phyloP scores from a whole-genome alignment of 495 filamentous ascomycete genomes.

The Daldinia grandis region DNA sequence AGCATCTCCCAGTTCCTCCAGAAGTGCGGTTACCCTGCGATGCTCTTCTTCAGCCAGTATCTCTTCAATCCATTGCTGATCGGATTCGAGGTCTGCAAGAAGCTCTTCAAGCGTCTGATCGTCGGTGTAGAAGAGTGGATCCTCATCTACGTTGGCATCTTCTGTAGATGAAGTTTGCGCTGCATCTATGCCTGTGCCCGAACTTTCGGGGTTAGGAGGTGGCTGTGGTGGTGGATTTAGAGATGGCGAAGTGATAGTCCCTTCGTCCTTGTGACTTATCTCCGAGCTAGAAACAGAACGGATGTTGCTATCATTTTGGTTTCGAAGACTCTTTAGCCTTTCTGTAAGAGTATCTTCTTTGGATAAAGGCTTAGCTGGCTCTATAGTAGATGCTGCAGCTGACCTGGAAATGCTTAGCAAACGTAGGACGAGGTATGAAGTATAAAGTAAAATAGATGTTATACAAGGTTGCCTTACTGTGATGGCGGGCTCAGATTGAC shows the following conservation, averaged over 20 bases:
- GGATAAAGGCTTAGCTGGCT: constrained; percentile 41
- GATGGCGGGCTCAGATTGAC: constrained; percentile 47
- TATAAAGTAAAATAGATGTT: constrained; percentile 6
- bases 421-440: background rate
- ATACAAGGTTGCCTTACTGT: constrained; percentile 45
- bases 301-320: constrained; percentile 32
- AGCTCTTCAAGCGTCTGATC: constrained; percentile 51
- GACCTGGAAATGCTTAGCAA: constrained; percentile 35
- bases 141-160: constrained; percentile 26
- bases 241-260: constrained; percentile 1
- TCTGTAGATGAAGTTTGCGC: constrained; percentile 13
- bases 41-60: constrained; percentile 41
- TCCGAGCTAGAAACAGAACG: background rate
- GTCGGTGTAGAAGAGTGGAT: constrained; percentile 41
- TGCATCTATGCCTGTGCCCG: constrained; percentile 5
- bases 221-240: constrained; percentile 19
- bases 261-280: background rate
- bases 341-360: constrained; percentile 55
- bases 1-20: constrained; percentile 36
- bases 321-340: constrained; percentile 54
- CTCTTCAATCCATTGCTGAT: constrained; percentile 40
- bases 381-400: constrained; percentile 33
- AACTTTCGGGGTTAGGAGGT: background rate
- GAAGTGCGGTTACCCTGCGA: constrained; percentile 39
- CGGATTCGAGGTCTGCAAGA: constrained; percentile 46